These are phyloP conservation scores for Pseudonitzschia multistriata DNA, from an alignment of 108 stramenopile species.

Conservation along the genomic window DNA sequence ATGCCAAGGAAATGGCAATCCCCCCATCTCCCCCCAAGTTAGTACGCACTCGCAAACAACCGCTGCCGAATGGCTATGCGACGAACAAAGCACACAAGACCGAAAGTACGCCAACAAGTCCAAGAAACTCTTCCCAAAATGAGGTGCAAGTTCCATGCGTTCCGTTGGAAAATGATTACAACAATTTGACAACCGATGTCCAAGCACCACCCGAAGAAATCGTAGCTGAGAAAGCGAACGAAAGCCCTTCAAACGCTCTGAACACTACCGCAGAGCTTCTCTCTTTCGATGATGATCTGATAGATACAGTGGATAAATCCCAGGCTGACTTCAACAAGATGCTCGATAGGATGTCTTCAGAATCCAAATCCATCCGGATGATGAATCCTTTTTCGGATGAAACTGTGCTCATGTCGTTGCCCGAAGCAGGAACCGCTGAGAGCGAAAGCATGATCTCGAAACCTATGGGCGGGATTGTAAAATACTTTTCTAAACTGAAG, in stretches of 20 bases:
- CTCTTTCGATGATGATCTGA: neutral
- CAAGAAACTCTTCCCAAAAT: neutral
- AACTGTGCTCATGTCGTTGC: neutral
- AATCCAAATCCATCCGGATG: neutral
- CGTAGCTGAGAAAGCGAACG: neutral
- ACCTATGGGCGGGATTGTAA: neutral
- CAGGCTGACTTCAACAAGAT: constrained; percentile 1
- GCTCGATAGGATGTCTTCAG: constrained; percentile 1
- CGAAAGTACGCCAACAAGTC: neutral
- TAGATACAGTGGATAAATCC: neutral
- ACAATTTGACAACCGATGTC: neutral
- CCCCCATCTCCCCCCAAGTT: neutral
- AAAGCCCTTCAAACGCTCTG: neutral
- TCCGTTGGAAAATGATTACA: neutral
- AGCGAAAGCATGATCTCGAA: neutral
- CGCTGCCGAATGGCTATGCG: neutral
- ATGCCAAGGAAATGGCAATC: neutral
- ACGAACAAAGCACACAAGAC: neutral
- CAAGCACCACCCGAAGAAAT: no score
- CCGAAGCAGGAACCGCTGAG: neutral
- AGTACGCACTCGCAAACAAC: neutral
- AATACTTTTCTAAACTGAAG: neutral
- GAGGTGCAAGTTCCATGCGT: neutral
- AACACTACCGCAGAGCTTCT: neutral
- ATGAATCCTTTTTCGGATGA: neutral